Evolutionary conservation across 805 yeast species (phyloP), one percentile per base, ranked within the genome.

Genomic region (Cyberlindnera nakhonratchasimensis): DNA sequence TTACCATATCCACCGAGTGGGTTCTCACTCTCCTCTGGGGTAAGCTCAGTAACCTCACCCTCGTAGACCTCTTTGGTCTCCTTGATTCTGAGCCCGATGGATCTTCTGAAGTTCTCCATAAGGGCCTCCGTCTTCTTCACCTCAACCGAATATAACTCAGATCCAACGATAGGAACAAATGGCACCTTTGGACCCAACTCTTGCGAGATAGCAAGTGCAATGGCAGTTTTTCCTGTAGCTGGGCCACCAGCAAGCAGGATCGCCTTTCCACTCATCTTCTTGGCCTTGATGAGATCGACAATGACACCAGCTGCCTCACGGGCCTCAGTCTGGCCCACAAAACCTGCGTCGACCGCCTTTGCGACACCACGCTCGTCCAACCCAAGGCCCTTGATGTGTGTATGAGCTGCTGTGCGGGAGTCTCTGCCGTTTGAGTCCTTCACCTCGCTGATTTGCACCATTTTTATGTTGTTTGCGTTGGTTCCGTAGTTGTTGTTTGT

Each of bases 1-100:
- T 93, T 93, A 46, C 99, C 99, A 63, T 93, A 95, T 6, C 98
- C 98, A 36, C 98, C 97, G 51, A 91, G 71, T 18, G 98, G 96
- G 65, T 93, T 87, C 65, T 91, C 97, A 24, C 95, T 85, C 69
- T 93, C 98, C 66, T 88, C 96, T 3, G 96, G 96, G 2, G 91
- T 84, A 55, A 91, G 72, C 63, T 91, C 99, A 20, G 95, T 91
- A 38, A 93, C 96, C 65, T 93, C 99, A 50, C 99, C 99, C 65
- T 93, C 98, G 59, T 91, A 93, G 7, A 93, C 96, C 64, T 93
- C 99, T 61, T 93, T 93, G 19, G 95, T 89, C 66, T 93, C 99
- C 63, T 90, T 91, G 61, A 93, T 89, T 66, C 97, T 79, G 49
- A 93, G 75, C 3, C 99, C 97, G 63, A 93, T 93, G 29, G 98